Base-by-base conservation (phyloP, 2,329 filamentous ascomycete genomes). In the Fusarium pseudoanthophilum region DNA sequence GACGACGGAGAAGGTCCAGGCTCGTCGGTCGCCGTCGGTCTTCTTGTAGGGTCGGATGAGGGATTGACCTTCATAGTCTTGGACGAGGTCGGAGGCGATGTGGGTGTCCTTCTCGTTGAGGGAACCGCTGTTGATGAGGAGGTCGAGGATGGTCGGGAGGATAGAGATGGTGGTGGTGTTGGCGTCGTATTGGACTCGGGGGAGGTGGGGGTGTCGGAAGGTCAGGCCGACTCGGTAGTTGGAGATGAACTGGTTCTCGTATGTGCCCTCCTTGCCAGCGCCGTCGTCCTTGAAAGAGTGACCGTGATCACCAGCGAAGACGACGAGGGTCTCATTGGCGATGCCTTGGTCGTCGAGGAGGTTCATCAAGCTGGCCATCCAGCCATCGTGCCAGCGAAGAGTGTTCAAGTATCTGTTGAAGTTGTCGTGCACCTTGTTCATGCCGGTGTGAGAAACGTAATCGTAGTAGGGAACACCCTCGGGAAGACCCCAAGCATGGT, bases 1-100 rank as follows among this genome's bases (percentile, higher is more conserved):
- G 46, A 82, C 75, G 24, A 82, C 77, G 9, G 77, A 79, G 64
- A 81, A 81, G n/a, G 80, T 77, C 81, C 81, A 82, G 2, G 76
- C 75, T 11, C 76, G 76, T 48, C 76, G 72, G 34, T 78, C 80
- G 36, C 77, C 71, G 6, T 77, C 72, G 2, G 67, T 67, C 36
- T 65, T 75, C 55, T 72, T 75, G 26, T 79, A 73, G 0, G 78
- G 76, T 13, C 81, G 80, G 42, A 82, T 78, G 14, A 82, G 74
- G 7, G 80, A 82, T 51, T 82, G 79, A 7, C 81, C 81, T 52
- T 82, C 81, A 49, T 82, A 82, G 60, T 81, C 80, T 26, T 77
- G 67, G 6, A 77, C 63, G 14, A 82, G 74, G 36, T 81, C 79
- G 4, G 60, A 67, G 2, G 79, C 79, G 20, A 79, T 77, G 9